Evolutionary conservation across 2,329 filamentous ascomycete species (phyloP).

Genomic region (Penicillium sp.): DNA sequence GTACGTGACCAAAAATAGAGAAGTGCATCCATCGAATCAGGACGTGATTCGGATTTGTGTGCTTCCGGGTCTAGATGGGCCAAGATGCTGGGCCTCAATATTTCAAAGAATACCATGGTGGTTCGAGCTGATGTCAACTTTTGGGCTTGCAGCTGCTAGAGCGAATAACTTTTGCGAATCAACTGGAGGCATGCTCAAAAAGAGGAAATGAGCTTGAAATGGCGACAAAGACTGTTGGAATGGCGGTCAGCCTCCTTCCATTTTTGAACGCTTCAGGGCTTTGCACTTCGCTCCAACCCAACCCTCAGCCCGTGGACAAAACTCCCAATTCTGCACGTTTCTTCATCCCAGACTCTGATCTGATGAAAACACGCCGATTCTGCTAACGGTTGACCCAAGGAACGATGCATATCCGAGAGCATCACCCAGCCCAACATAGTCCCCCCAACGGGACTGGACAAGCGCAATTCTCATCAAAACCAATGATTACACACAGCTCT

Average conservation of each 20-base stretch:
- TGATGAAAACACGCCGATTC: no score
- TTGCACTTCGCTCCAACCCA: background rate
- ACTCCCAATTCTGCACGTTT: no score
- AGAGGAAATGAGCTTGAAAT: background rate
- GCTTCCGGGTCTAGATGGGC: background rate
- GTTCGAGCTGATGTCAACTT: background rate
- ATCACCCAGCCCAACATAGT: no score
- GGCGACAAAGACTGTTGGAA: background rate
- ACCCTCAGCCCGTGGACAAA: background rate
- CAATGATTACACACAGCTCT: background rate
- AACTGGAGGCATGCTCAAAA: background rate
- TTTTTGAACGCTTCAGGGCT: background rate
- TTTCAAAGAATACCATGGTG: background rate
- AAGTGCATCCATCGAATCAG: background rate
- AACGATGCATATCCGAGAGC: no score
- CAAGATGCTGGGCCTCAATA: background rate
- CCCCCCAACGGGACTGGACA: no score
- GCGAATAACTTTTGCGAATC: background rate
- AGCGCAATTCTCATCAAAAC: no score
- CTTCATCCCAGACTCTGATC: no score
- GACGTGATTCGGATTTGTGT: background rate
- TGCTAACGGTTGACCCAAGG: no score
- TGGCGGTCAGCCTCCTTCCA: background rate
- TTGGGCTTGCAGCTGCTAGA: background rate
- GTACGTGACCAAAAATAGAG: background rate